These are phyloP conservation scores for Leavenworthia alabamica DNA, from an alignment of 345 rosid species.

Conservation along the genomic window DNA sequence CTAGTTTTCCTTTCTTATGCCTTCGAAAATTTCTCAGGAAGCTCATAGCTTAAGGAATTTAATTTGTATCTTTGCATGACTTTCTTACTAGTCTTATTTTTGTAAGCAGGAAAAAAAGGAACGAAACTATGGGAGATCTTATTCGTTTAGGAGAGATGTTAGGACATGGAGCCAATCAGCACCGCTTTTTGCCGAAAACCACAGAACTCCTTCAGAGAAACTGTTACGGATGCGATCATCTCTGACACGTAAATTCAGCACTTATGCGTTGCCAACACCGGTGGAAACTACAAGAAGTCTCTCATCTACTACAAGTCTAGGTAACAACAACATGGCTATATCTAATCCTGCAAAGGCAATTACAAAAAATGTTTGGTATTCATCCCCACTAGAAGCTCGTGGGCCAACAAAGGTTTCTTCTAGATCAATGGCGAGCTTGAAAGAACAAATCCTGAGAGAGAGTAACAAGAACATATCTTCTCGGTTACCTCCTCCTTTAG, in stretches of 20 bases:
- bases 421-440: conserved; percentile 28
- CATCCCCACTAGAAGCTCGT: conserved; percentile 64
- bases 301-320: conserved; percentile 31
- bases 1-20: background rate
- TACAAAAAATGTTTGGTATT: conserved; percentile 50
- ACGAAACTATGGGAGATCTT: conserved; percentile 32
- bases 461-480: conserved; percentile 45
- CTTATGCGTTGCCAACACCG: conserved; percentile 90
- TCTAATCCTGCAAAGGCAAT: conserved; percentile 36
- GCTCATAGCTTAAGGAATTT: background rate
- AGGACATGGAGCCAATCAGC: conserved; percentile 61
- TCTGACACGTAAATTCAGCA: conserved; percentile 52
- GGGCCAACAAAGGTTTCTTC: conserved; percentile 41
- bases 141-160: conserved; percentile 37
- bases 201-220: conserved; percentile 42
- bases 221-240: conserved; percentile 46
- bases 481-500: conserved; percentile 52
- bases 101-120: conserved; percentile 46
- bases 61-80: background rate
- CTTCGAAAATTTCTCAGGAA: background rate
- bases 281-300: conserved; percentile 47
- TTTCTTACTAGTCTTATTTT: conserved; percentile 11
- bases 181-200: conserved; percentile 60
- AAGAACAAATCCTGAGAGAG: conserved; percentile 46
- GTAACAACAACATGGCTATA: conserved; percentile 22